Conservation (phyloP, 768 basidiomycete species). For the Agrocybe praecox region DNA sequence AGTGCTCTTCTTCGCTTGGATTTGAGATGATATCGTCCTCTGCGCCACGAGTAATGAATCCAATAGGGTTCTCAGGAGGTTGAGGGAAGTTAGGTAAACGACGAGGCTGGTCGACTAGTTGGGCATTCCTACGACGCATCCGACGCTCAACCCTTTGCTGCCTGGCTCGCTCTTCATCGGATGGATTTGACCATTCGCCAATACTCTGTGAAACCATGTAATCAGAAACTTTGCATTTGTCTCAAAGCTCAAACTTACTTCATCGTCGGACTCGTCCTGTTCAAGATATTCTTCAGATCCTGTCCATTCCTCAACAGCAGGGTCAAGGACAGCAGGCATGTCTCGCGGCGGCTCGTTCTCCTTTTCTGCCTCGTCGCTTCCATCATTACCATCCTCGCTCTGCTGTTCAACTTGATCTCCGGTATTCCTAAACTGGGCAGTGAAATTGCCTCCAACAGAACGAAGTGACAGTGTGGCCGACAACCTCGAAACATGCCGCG, state of each 20-base stretch:
- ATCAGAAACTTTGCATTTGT: conserved; percentile 2
- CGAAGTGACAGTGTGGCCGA: conserved; percentile 70
- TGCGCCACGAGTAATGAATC: conserved; percentile 32
- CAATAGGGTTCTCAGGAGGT: conserved; percentile 59
- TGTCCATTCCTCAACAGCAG: conserved; percentile 72
- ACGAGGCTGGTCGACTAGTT: conserved; percentile 62
- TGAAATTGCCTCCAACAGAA: conserved; percentile 57
- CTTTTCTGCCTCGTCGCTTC: conserved; percentile 27
- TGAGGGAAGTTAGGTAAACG: conserved; percentile 80
- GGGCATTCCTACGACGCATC: conserved; percentile 48
- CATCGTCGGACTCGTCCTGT: conserved; percentile 62
- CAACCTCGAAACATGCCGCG: conserved; percentile 67
- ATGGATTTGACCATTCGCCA: conserved; percentile 90
- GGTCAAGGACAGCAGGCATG: conserved; percentile 31
- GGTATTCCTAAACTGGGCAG: conserved; percentile 29
- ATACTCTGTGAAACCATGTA: conserved; percentile 57
- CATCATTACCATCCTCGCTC: conserved; percentile 40
- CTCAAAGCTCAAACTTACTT: conserved; percentile 46
- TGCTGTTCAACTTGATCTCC: conserved; percentile 24
- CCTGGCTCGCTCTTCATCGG: conserved; percentile 84
- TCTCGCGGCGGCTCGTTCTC: conserved; percentile 22
- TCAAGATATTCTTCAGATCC: conserved; percentile 72
- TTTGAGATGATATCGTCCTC: conserved; percentile 80
- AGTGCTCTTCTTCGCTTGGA: conserved; percentile 75
- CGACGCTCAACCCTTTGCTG: conserved; percentile 67